Base-by-base conservation (phyloP, 2,329 filamentous ascomycete species). In the Aschersonia sp. region DNA sequence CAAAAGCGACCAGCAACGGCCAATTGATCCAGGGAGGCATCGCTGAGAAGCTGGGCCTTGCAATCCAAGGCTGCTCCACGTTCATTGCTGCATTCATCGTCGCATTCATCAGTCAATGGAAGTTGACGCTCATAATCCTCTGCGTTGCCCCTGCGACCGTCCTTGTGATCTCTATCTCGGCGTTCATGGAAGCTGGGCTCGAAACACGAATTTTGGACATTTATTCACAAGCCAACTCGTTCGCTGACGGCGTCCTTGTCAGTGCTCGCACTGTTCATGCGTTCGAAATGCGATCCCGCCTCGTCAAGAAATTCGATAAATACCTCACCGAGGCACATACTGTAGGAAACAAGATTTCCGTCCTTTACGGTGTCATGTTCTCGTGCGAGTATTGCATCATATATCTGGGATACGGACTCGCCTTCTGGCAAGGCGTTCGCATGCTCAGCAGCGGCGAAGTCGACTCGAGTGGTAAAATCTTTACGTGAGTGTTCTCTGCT, bases 391-490 rank as follows among this genome's bases (percentile, higher is more conserved):
- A 67, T 47, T 62, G 61, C 44, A 61, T 68, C 48, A 65, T 70
- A 44, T 70, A 68, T 40, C 56, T 63, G 1, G 67, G 67, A 7
- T 68, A 67, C 44, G 66, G 61, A 2, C 59, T 72, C 5, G 65
- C 65, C 5, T 72, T 71, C 47, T 72, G 68, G 68, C 68, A 70
- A 48, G 69, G 68, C 6, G 55, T 69, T 38, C 57, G 55, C 31
- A 63, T 71, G 58, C 56, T 63, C 12, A 54, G 59, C 7, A 55
- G 54, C 1, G 66, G 66, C 9, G 63, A 68, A 47, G 64, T 71
- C 30, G 40, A 52, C 1, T 54, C 61, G 5, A 56, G 62, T 5
- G 68, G 68, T 9, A 57, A 60, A 9, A 64, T 71, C 31, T 66
- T 71, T 35, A 68, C 60, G 61, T 65, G 50, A 45, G 61, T 55